Conservation (phyloP, 306 rosid species). For the Mucuna pruriens region DNA sequence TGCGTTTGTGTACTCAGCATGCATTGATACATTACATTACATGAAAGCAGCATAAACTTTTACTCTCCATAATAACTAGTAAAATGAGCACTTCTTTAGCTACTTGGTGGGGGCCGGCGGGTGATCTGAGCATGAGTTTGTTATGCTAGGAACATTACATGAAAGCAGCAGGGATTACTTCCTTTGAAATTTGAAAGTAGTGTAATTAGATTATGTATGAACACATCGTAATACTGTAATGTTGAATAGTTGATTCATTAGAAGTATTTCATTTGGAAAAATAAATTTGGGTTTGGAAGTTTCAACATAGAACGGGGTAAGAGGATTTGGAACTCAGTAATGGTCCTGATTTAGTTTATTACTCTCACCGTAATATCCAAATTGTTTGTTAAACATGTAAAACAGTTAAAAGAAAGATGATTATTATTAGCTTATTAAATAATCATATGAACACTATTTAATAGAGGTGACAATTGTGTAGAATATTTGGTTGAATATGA, state of each 20-base stretch:
- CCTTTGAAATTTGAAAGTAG: not conserved
- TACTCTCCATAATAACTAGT: not conserved
- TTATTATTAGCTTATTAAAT: not conserved
- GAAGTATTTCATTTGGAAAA: not conserved
- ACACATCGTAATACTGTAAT: too few species aligned
- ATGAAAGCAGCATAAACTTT: not conserved
- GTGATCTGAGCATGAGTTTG: not conserved
- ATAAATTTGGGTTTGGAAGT: not conserved
- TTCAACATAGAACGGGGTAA: not conserved
- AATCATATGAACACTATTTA: not conserved
- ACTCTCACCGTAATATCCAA: not conserved
- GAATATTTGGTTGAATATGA: not conserved
- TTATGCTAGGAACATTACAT: not conserved
- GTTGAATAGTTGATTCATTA: not conserved
- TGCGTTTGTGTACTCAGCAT: not conserved
- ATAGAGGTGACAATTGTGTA: too few species aligned
- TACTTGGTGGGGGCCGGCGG: not conserved
- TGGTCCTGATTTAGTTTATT: not conserved
- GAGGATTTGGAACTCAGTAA: not conserved
- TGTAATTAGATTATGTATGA: not conserved
- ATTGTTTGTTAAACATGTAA: not conserved
- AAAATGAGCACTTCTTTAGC: not conserved
- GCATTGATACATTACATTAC: not conserved
- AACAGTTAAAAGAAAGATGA: not conserved
- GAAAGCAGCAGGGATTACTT: not conserved